Evolutionary conservation across 345 rosid genomes (phyloP).

Genomic region (Eucalyptus sp.): DNA sequence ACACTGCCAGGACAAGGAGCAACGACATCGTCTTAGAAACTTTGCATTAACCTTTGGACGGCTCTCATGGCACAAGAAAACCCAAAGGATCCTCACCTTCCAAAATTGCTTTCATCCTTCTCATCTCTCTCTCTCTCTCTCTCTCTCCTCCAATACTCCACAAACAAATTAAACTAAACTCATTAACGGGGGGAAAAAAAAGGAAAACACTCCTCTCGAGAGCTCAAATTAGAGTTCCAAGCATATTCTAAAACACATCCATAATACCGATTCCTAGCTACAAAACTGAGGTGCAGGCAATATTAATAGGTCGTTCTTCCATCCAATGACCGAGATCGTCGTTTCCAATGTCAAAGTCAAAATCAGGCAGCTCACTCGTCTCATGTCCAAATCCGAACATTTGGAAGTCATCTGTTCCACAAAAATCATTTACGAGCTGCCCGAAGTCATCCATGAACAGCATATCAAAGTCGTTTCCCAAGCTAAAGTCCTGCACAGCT

Average conservation of each 20-base stretch:
- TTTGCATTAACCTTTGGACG: slow-evolving; percentile 27
- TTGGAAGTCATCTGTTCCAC: slow-evolving; percentile 40
- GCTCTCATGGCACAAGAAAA: slow-evolving; percentile 61
- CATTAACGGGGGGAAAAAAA: background rate
- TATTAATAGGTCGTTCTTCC: slow-evolving; percentile 15
- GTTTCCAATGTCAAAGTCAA: slow-evolving; percentile 35
- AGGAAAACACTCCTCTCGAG: background rate
- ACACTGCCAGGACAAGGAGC: background rate
- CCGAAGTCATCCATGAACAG: slow-evolving; percentile 46
- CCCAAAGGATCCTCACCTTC: slow-evolving; percentile 16
- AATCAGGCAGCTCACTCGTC: slow-evolving; percentile 71
- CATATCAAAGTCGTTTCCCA: slow-evolving; percentile 28
- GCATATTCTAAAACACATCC: background rate
- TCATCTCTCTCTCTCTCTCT: background rate
- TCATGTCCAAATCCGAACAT: slow-evolving; percentile 36
- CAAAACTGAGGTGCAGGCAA: slow-evolving; percentile 81
- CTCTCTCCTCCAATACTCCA: background rate
- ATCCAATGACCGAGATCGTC: slow-evolving; percentile 22
- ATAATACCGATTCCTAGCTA: slow-evolving; percentile 28
- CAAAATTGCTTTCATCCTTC: background rate
- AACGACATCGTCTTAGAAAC: background rate
- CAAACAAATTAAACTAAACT: background rate
- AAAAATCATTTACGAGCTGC: slow-evolving; percentile 32
- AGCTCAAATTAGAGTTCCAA: background rate
- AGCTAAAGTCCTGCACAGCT: slow-evolving; percentile 26